These are phyloP conservation scores for Harringtonia lauricola DNA, from an alignment of 2,329 filamentous ascomycete genomes.

Conservation along the genomic window DNA sequence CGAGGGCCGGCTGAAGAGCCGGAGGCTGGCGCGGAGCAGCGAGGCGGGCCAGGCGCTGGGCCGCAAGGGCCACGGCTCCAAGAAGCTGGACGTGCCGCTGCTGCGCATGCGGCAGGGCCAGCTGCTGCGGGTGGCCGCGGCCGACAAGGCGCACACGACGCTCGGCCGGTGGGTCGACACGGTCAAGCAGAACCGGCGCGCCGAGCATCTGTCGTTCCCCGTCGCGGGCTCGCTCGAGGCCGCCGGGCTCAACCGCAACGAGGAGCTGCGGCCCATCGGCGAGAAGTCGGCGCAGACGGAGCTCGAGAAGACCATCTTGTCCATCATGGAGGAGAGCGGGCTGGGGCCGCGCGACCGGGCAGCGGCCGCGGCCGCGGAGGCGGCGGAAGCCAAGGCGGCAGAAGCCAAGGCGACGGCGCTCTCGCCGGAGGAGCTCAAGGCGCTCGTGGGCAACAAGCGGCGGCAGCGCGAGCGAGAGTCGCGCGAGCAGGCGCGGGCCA, in stretches of 20 bases:
- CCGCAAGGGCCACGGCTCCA: too few species aligned
- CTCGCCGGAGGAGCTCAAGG: conserved; percentile 58
- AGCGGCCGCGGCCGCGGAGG: conserved; percentile 26
- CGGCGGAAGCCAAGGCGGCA: background rate
- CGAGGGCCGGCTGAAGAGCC: conserved; percentile 26
- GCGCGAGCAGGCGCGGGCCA: conserved; percentile 76
- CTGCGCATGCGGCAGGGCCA: conserved; percentile 79
- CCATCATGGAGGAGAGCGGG: conserved; percentile 83
- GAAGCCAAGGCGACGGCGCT: conserved; percentile 35
- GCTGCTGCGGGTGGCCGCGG: conserved; percentile 71
- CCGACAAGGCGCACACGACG: conserved; percentile 84
- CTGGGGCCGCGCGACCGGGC: conserved; percentile 38
- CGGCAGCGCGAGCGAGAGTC: conserved; percentile 77
- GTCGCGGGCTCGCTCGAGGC: conserved; percentile 60
- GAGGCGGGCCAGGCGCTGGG: too few species aligned
- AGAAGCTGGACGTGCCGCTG: conserved; percentile 73
- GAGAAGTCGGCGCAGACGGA: conserved; percentile 60
- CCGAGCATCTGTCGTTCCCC: conserved; percentile 84
- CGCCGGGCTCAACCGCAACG: conserved; percentile 35
- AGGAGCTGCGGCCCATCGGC: conserved; percentile 52
- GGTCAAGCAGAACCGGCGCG: conserved; percentile 84
- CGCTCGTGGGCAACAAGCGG: conserved; percentile 62
- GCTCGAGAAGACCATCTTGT: conserved; percentile 75
- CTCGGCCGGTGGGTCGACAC: conserved; percentile 89
- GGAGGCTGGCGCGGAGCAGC: conserved; percentile 35